Percentiles rank a stretch among this genome's conserved stretches.
Conservation (phyloP, 495 filamentous ascomycete genomes). For the Penicillium bialowiezense region DNA sequence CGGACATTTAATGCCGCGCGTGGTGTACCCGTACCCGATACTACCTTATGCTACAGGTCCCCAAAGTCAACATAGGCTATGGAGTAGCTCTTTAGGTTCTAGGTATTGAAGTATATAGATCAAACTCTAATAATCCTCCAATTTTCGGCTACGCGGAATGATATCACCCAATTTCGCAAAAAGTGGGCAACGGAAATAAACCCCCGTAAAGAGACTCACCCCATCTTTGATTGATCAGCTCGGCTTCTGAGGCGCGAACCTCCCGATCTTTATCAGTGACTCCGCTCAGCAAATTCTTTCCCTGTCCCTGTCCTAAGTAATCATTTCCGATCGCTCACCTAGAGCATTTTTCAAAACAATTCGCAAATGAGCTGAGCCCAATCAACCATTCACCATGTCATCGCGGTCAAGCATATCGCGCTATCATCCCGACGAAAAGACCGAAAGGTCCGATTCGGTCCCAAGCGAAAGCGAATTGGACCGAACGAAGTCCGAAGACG, state of each 20-base stretch:
- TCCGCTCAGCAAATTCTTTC: neutral
- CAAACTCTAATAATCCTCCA: neutral
- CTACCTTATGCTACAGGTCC: neutral
- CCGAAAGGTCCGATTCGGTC: constrained; percentile 3
- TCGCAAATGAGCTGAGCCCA: neutral
- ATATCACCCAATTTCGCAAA: neutral
- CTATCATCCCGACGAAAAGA: constrained; percentile 6
- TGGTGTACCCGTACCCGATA: neutral
- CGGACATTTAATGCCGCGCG: too few species aligned
- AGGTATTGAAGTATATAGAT: neutral
- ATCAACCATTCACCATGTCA: neutral
- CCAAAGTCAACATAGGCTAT: too few species aligned
- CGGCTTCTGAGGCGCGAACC: neutral
- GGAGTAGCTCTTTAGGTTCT: neutral
- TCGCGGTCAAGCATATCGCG: neutral
- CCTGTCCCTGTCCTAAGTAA: neutral
- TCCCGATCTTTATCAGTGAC: neutral
- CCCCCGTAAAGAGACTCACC: neutral
- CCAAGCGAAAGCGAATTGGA: constrained; percentile 13
- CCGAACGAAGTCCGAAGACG: constrained; percentile 15
- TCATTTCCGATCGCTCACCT: neutral
- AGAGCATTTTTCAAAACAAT: neutral
- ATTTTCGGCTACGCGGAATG: neutral
- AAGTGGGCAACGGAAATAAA: neutral
- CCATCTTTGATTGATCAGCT: constrained; percentile 23